phyloP scores from a whole-genome alignment of 2,329 filamentous ascomycete species.

The Neofusicoccum ribis region DNA sequence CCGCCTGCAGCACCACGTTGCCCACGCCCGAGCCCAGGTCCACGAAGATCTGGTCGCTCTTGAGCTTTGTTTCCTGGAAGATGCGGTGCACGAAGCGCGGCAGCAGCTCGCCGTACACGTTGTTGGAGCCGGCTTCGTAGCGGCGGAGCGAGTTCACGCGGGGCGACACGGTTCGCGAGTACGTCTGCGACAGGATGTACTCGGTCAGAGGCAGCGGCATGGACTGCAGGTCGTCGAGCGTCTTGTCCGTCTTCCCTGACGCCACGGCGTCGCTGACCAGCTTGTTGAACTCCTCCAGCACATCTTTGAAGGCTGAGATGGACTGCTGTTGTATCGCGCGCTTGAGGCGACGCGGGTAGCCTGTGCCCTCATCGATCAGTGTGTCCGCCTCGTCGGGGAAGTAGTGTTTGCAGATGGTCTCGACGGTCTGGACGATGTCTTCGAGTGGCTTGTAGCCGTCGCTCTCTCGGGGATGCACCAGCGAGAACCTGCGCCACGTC shows the following conservation, averaged over 20 bases:
- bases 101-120: conserved; percentile 91
- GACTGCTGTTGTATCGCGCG: conserved; percentile 70
- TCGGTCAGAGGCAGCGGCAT: conserved; percentile 68
- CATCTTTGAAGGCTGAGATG: conserved; percentile 67
- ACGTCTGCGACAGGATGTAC: conserved; percentile 83
- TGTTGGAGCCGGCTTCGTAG: conserved; percentile 88
- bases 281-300: conserved; percentile 76
- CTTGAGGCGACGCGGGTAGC: conserved; percentile 75
- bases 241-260: conserved; percentile 66
- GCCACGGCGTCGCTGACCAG: conserved; percentile 65
- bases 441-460: conserved; percentile 66
- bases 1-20: conserved; percentile 92
- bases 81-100: conserved; percentile 82
- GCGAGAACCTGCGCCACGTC: conserved; percentile 58
- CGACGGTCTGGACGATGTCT: conserved; percentile 58
- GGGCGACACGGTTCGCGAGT: conserved; percentile 88
- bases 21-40: conserved; percentile 95
- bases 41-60: conserved; percentile 82
- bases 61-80: conserved; percentile 74
- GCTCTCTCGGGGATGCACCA: conserved; percentile 75
- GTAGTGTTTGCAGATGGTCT: conserved; percentile 69
- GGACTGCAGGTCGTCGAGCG: conserved; percentile 69
- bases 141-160: conserved; percentile 79
- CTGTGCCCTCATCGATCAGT: conserved; percentile 71
- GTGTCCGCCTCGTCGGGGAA: conserved; percentile 67